Conservation (phyloP, 2,329 filamentous ascomycete genomes). For the Venturia carpophila region DNA sequence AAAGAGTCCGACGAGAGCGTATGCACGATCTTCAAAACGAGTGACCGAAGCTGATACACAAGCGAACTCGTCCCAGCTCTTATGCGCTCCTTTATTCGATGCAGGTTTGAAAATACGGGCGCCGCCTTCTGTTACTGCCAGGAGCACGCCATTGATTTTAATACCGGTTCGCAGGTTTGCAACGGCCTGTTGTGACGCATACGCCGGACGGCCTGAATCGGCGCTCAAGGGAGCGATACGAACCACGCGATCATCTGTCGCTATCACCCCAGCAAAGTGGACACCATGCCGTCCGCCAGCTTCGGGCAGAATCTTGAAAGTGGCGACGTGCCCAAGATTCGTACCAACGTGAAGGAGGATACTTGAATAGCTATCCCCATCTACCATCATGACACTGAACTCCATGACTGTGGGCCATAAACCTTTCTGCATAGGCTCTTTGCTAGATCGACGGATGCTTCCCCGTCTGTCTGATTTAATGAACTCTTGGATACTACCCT, state of each 20-base stretch:
- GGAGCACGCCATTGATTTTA: constrained; percentile 70
- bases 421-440: constrained; percentile 38
- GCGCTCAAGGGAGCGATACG: constrained; percentile 72
- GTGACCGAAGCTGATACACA: constrained; percentile 70
- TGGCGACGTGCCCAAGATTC: constrained; percentile 71
- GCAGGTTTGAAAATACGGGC: constrained; percentile 85
- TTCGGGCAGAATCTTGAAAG: constrained; percentile 81
- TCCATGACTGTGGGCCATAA: constrained; percentile 80
- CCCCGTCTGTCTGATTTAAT: constrained; percentile 66
- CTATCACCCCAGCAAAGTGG: constrained; percentile 59
- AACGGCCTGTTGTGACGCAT: constrained; percentile 67
- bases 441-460: constrained; percentile 53
- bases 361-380: constrained; percentile 91
- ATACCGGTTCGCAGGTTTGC: constrained; percentile 64
- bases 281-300: constrained; percentile 61
- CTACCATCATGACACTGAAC: constrained; percentile 83
- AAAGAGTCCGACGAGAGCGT: constrained; percentile 76
- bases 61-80: constrained; percentile 73
- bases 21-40: constrained; percentile 59
- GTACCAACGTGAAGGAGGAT: constrained; percentile 91
- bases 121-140: constrained; percentile 66
- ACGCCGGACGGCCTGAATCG: constrained; percentile 66
- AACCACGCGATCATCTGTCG: constrained; percentile 61
- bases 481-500: constrained; percentile 63
- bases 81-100: constrained; percentile 80